These are phyloP conservation scores for Telfairia occidentalis DNA, from an alignment of 331 rosid genomes.

Conservation along the genomic window DNA sequence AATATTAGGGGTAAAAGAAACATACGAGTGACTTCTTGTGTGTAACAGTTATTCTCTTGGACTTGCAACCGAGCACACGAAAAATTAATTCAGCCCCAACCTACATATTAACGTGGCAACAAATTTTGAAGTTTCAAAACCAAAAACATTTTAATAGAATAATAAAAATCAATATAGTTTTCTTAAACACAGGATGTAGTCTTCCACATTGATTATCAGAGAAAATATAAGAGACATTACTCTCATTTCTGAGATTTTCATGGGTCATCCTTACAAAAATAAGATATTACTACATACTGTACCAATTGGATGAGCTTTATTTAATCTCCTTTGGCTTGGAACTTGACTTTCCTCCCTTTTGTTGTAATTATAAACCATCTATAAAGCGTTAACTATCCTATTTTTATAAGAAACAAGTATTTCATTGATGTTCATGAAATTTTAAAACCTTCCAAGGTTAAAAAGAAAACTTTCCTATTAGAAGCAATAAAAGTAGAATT, in stretches of 20 bases:
- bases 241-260: background rate
- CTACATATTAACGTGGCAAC: constrained; percentile 36
- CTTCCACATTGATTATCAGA: background rate
- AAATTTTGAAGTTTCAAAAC: constrained; percentile 9
- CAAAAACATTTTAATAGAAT: constrained; percentile 10
- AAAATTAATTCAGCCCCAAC: constrained; percentile 79
- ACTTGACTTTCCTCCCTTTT: background rate
- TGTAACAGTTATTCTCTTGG: constrained; percentile 92
- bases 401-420: too few species aligned
- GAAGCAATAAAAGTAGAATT: background rate
- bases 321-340: background rate
- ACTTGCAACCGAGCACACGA: constrained; percentile 93
- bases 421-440: too few species aligned
- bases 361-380: background rate
- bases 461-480: background rate
- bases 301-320: background rate
- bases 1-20: background rate
- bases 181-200: background rate
- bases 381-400: background rate
- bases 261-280: background rate
- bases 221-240: background rate
- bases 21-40: constrained; percentile 94
- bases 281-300: background rate
- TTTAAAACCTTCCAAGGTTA: too few species aligned
- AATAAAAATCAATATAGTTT: background rate